Evolutionary conservation across 495 filamentous ascomycete species (phyloP), one percentile per base, ranked within the genome.

Genomic region (Neurospora sublineolata): DNA sequence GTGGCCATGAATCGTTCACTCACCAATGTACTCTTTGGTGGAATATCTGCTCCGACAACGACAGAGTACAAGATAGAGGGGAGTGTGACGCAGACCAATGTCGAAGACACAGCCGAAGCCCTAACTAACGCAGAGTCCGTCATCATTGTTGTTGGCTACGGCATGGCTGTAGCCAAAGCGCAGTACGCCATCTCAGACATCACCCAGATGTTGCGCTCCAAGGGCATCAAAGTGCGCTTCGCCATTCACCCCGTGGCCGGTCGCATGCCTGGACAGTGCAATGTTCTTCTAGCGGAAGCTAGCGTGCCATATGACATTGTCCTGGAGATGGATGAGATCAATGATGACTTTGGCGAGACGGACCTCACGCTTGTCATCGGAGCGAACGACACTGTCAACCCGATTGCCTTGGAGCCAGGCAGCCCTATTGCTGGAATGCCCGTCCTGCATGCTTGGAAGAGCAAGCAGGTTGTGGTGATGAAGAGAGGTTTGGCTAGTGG

Each of bases 251-350:
- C 91, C 0, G 91, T 94, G 30, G 91, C 92, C 0, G 92, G 92
- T 46, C 86, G 92, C 36, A 94, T 94, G 92, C 92, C 92, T 0
- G 92, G 92, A 3, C 92, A 94, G 77, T 94, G 91, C 81, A 94
- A 94, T 75, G 92, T 94, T 9, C 83, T 94, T 10, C 86, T 94
- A 7, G 92, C 92, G 3, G 92, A 94, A 76, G 92, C 92, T 1
- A 89, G 87, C 36, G 92, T 94, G 38, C 91, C 91, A 6, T 94
- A 94, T 76, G 92, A 94, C 75, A 93, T 93, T 68, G 91, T 94
- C 40, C 83, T 93, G 20, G 92, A 94, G 81, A 94, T 94, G 92
- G 92, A 94, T 78, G 92, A 94, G 80, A 94, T 94, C 81, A 94
- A 94, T 80, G 92, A 94, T 68, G 92, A 94, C 78, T 94, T 94